Conservation (phyloP, 2,329 filamentous ascomycete genomes). For the Mariannaea elegans region DNA sequence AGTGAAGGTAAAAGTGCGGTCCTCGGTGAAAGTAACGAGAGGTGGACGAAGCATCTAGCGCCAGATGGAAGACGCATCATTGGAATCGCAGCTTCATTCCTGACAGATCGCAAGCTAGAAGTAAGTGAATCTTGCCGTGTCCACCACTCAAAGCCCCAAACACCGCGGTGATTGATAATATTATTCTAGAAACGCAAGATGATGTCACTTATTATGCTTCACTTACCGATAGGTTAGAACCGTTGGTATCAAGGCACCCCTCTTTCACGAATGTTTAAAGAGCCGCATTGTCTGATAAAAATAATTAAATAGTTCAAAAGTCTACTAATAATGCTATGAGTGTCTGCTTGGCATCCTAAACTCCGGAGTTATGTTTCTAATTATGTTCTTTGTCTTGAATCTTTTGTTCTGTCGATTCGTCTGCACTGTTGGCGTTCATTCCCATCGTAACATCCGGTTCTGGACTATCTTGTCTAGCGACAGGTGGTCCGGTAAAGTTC, state of each 20-base stretch:
- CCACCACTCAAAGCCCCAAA: not conserved
- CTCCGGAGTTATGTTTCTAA: not conserved
- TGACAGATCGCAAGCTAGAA: not conserved
- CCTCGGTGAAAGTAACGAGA: not conserved
- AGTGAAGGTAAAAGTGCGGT: not conserved
- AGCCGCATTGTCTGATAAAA: too few relatives aligned
- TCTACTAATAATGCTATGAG: not conserved
- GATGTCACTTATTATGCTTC: not conserved
- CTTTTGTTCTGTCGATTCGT: not conserved
- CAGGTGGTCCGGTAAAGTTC: slow-evolving; percentile 67
- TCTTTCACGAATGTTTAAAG: too few relatives aligned
- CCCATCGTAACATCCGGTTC: slow-evolving; percentile 28
- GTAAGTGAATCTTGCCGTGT: not conserved
- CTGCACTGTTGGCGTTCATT: not conserved
- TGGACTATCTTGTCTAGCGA: slow-evolving; percentile 17
- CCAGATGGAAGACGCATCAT: not conserved
- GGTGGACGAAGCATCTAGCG: not conserved
- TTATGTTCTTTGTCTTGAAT: slow-evolving; percentile 10
- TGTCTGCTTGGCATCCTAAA: not conserved
- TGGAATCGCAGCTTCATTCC: slow-evolving; percentile 4
- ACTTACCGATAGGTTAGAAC: not conserved
- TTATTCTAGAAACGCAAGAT: not conserved
- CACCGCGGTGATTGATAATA: not conserved
- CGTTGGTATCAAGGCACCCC: not conserved
- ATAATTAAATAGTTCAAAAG: not conserved